Evolutionary conservation across 371 early-diverging fungal genomes (phyloP).

Genomic region (Mortierella sp.): DNA sequence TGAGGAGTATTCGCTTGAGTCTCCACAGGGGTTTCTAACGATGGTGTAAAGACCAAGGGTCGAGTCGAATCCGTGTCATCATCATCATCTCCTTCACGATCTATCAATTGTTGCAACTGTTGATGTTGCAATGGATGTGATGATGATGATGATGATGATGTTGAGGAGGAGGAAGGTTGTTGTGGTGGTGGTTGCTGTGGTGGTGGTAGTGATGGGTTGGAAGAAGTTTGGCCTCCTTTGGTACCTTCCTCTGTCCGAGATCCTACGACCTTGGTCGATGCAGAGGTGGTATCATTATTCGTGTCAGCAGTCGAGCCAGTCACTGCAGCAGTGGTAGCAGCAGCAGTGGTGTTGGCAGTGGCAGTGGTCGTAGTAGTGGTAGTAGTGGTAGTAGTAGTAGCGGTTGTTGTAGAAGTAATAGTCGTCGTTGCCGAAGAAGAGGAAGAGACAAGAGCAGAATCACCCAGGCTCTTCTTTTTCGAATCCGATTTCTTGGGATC

Average conservation of each 20-base stretch:
- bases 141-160: background rate
- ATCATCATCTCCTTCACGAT: slow-evolving; percentile 33
- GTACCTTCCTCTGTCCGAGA: no score
- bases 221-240: background rate
- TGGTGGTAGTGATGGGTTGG: background rate
- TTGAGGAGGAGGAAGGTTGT: background rate
- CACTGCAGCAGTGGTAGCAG: no score
- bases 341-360: no score
- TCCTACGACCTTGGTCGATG: no score
- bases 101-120: background rate
- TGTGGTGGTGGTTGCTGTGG: background rate
- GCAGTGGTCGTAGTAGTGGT: background rate
- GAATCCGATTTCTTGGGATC: no score
- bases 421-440: no score
- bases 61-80: slow-evolving; percentile 50
- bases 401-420: no score
- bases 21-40: slow-evolving; percentile 49
- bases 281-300: no score
- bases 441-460: no score
- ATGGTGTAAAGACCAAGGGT: slow-evolving; percentile 50
- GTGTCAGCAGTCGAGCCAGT: no score
- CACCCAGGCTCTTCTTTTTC: no score
- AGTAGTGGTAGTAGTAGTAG: background rate
- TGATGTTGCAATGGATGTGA: slow-evolving; percentile 7
- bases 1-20: slow-evolving; percentile 52